A percentile compares a stretch with the other conserved stretches of the same genome.
Evolutionary conservation across 192 early-diverging fungal species (phyloP).

Genomic region (Entophlyctis luteolus): DNA sequence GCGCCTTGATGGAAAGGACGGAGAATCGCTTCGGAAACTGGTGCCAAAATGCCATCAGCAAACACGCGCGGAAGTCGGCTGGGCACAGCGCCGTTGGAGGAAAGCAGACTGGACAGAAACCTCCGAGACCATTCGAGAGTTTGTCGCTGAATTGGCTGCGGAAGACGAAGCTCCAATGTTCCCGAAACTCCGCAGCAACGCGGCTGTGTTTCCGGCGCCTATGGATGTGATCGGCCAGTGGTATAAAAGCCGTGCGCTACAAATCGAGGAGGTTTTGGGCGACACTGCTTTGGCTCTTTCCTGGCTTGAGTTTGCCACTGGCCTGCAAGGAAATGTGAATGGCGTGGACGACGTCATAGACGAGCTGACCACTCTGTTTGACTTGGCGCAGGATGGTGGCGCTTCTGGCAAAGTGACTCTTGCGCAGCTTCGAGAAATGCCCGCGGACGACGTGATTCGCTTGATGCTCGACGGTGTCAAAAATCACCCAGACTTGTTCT

Average conservation of each 20-base stretch:
- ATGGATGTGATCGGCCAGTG: neutral
- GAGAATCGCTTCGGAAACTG: constrained; percentile 29
- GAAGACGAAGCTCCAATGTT: constrained; percentile 20
- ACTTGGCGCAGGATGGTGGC: neutral
- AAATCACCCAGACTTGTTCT: constrained; percentile 15
- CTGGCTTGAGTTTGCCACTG: neutral
- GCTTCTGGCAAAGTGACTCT: neutral
- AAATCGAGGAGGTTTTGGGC: constrained; percentile 1
- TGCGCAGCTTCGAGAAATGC: neutral
- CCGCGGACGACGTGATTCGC: neutral
- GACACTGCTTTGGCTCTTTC: neutral
- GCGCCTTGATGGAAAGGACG: constrained; percentile 30
- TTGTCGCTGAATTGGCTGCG: constrained; percentile 34
- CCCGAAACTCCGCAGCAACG: neutral
- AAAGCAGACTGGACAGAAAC: constrained; percentile 58
- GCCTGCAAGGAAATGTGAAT: neutral
- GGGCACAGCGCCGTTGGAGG: constrained; percentile 36
- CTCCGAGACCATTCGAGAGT: constrained; percentile 34
- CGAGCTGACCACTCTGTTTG: constrained; percentile 12
- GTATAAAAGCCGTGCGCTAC: neutral
- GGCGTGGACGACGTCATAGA: constrained; percentile 1
- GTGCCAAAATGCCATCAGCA: constrained; percentile 26
- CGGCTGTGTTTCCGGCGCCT: neutral
- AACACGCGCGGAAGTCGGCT: constrained; percentile 37
- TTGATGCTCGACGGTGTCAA: constrained; percentile 29